phyloP scores from a whole-genome alignment of 139 green algal genomes.

The Dunaliella primolecta region DNA sequence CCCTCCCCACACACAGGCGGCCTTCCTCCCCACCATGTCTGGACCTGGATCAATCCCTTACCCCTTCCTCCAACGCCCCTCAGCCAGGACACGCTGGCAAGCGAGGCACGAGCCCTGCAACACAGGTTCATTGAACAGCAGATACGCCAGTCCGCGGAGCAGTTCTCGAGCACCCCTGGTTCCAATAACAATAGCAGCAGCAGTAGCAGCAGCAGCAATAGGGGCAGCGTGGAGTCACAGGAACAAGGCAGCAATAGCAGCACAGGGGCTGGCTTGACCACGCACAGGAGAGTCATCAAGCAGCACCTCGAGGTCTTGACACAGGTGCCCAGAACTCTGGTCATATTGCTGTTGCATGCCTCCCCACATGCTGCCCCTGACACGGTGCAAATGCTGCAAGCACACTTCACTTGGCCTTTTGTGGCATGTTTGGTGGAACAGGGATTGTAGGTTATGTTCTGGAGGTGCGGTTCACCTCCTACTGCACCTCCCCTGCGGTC shows the following conservation, averaged over 20 bases:
- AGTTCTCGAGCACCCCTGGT: not conserved
- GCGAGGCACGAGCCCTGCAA: slow-evolving; percentile 1
- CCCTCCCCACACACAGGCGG: too few species aligned
- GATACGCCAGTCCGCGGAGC: not conserved
- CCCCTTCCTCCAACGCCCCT: not conserved
- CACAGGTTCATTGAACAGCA: not conserved
- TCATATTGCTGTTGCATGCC: not conserved
- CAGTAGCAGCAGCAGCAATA: slow-evolving; percentile 2
- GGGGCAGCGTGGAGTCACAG: not conserved
- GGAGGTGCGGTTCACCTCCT: too few species aligned
- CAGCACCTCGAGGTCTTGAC: not conserved
- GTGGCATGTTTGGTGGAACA: too few species aligned
- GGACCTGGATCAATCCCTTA: not conserved
- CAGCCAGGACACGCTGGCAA: not conserved
- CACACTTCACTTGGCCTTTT: too few species aligned
- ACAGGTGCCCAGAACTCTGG: not conserved
- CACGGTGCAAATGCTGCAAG: too few species aligned
- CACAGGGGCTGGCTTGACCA: not conserved
- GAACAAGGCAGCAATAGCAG: not conserved
- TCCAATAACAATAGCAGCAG: not conserved
- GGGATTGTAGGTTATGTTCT: too few species aligned
- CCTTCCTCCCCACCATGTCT: not conserved
- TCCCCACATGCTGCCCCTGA: too few species aligned
- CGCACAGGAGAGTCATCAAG: not conserved
- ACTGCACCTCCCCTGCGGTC: too few species aligned